Base-by-base conservation (phyloP, 1,284 basidiomycete genomes). In the Pseudozyma sp. region DNA sequence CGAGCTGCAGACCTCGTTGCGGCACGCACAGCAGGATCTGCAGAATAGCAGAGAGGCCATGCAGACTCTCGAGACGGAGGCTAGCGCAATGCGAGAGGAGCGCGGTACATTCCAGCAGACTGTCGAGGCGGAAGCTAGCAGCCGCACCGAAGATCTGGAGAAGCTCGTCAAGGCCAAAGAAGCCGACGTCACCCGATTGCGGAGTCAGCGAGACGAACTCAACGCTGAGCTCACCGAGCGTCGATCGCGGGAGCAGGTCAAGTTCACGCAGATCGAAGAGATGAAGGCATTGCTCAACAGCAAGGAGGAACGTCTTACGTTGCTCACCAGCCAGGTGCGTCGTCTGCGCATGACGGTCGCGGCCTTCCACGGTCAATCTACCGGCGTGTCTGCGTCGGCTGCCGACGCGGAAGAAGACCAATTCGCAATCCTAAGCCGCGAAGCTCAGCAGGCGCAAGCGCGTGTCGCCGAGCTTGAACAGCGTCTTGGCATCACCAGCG, bases 321-420 rank as follows among this genome's bases (percentile, higher is more conserved):
- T 90, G 24, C 85, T 97, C 42, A 86, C 89, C 59, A 92, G 91
- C 2, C 93, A 98, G 84, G 87, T 93, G 16, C 88, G 87, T 48
- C 88, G 95, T 34, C 86, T 92, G 67, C 93, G 92, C 81, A 88
- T 92, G 49, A 88, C 89, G 40, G 86, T 96, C 7, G 94, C 92
- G 14, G 92, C 94, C 0, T 86, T 89, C 43, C 87, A 88, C 4
- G 90, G 91, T 7, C 88, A 92, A 35, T 88, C 90, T 67, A 90
- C 92, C 52, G 87, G 93, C 48, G 88, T 95, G 78, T 85, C 87
- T 3, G 92, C 92, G 80, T 87, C 94, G 71, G 86, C 89, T 72
- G 86, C 87, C 49, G 88, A 88, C 6, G 54, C 35, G 6, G 72
- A 75, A 43, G 63, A 59, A 17, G 72, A 70, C 16, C 72, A 70